These are phyloP conservation scores for Paramyrothecium sp. DNA, from an alignment of 2,329 filamentous ascomycete species.

Conservation along the genomic window DNA sequence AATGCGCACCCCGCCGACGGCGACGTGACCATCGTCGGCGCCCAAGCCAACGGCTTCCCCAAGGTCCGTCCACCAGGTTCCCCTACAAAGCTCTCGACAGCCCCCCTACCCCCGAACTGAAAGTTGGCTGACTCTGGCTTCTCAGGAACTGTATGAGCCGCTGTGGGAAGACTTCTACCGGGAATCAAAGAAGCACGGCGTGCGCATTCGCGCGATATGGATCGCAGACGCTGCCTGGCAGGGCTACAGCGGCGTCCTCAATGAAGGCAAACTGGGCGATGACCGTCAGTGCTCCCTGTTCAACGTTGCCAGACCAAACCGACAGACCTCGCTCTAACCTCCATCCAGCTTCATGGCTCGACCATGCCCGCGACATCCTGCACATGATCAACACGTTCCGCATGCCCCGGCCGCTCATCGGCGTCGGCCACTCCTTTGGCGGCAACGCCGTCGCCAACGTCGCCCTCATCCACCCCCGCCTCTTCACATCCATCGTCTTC, in stretches of 20 bases:
- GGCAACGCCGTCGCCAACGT: constrained; percentile 71
- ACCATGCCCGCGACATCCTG: constrained; percentile 80
- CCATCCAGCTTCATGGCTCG: constrained; percentile 72
- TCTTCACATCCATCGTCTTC: constrained; percentile 72
- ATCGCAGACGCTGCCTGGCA: constrained; percentile 88
- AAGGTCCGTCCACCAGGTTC: constrained; percentile 55
- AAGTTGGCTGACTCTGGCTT: neutral
- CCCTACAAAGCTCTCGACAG: constrained; percentile 5
- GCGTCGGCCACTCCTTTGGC: constrained; percentile 88
- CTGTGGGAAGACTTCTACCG: constrained; percentile 80
- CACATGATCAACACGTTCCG: constrained; percentile 85
- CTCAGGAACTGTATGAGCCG: constrained; percentile 84
- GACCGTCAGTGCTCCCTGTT: constrained; percentile 61
- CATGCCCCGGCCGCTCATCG: constrained; percentile 75
- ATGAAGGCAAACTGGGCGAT: constrained; percentile 74
- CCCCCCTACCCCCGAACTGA: neutral
- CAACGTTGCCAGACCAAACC: neutral
- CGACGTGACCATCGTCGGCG: constrained; percentile 81
- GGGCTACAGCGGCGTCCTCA: constrained; percentile 74
- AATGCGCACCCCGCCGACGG: constrained; percentile 67
- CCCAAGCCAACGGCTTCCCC: constrained; percentile 89
- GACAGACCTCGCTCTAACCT: constrained; percentile 1
- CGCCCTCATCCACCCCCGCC: constrained; percentile 74
- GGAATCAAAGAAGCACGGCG: constrained; percentile 53
- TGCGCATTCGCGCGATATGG: constrained; percentile 80